Evolutionary conservation across 2,329 filamentous ascomycete species (phyloP).

Genomic region (Cladosporium sp.): DNA sequence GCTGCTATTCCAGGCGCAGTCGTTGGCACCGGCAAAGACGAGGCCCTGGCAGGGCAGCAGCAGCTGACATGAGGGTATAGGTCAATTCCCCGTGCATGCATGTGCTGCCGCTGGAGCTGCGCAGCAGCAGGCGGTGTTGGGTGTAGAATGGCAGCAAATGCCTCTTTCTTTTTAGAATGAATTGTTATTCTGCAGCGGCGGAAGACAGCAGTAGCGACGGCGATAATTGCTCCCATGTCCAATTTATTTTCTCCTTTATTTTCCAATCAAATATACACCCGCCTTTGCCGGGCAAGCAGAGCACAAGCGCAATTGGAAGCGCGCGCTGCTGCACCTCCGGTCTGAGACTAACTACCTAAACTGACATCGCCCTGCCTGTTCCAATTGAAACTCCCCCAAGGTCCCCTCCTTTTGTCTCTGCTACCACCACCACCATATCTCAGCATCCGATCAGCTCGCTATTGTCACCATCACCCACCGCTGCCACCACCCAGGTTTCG

Average conservation of each 20-base stretch:
- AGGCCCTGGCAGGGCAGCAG: not conserved
- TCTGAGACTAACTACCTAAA: not conserved
- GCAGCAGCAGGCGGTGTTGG: not conserved
- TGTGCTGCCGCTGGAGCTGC: not conserved
- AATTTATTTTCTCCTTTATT: not conserved
- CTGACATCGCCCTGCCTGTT: not conserved
- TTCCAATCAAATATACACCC: not conserved
- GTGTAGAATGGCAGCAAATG: not conserved
- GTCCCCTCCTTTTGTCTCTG: conserved; percentile 3
- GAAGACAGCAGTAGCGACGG: not conserved
- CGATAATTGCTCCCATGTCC: not conserved
- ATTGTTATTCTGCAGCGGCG: not conserved
- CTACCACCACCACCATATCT: not conserved
- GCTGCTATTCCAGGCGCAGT: conserved; percentile 9
- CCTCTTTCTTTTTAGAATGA: not conserved
- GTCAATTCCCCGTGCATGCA: not conserved
- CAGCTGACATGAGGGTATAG: not conserved
- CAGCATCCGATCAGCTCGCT: conserved; percentile 16
- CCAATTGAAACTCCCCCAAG: not conserved
- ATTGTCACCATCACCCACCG: not conserved
- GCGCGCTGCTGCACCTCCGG: not conserved
- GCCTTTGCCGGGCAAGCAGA: not conserved
- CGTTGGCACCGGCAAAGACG: conserved; percentile 3
- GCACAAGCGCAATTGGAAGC: not conserved
- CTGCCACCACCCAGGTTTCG: not conserved